phyloP scores from a whole-genome alignment of 345 rosid genomes.

The Citrus mangshanensis region DNA sequence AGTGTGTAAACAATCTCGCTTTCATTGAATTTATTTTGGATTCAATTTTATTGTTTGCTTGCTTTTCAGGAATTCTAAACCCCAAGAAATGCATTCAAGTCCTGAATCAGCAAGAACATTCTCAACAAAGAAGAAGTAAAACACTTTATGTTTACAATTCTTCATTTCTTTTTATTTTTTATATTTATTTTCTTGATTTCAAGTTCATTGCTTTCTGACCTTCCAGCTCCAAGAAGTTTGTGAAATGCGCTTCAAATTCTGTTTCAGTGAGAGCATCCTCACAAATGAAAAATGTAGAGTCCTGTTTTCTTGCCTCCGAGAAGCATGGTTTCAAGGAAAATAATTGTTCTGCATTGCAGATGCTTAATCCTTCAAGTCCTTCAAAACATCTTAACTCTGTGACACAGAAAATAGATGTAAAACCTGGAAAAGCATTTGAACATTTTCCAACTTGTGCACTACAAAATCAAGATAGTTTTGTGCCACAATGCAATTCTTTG shows the following conservation, averaged over 20 bases:
- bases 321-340: neutral
- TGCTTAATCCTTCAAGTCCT: neutral
- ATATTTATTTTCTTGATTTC: no score
- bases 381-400: neutral
- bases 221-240: slow-evolving; percentile 12
- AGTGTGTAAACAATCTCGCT: neutral
- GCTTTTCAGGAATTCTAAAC: neutral
- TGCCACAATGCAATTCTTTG: neutral
- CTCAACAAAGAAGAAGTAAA: neutral
- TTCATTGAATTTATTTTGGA: neutral
- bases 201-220: neutral
- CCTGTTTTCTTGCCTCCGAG: neutral
- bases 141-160: neutral
- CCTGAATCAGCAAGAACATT: neutral
- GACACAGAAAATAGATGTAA: slow-evolving; percentile 3
- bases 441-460: neutral
- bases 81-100: slow-evolving; percentile 1
- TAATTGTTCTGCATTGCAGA: neutral
- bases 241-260: neutral
- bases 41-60: neutral
- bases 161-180: no score
- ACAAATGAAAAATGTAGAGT: neutral
- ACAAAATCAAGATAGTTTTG: neutral
- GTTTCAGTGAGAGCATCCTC: slow-evolving; percentile 2
- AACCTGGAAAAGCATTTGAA: slow-evolving; percentile 7